phyloP scores from a whole-genome alignment of 2,329 filamentous ascomycete species.

The Claviceps paspali region DNA sequence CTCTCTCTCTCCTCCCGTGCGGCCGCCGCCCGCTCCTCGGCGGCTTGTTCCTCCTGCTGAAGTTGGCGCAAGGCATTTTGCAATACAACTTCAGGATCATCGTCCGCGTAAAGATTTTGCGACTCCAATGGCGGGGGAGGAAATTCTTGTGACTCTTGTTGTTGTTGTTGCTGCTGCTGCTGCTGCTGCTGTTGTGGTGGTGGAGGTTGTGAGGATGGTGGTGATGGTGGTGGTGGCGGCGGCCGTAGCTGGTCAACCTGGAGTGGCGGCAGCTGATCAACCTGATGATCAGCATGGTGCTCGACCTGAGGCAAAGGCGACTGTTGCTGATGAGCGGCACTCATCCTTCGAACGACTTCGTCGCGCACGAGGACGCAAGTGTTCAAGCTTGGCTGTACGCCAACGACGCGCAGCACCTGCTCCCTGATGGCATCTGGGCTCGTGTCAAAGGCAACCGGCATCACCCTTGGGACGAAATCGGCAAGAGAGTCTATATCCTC shows the following conservation, averaged over 20 bases:
- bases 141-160: not conserved
- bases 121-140: not conserved
- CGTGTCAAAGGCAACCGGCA: slow-evolving; percentile 41
- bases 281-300: no score
- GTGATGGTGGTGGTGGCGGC: slow-evolving; percentile 3
- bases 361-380: slow-evolving; percentile 43
- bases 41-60: slow-evolving; percentile 43
- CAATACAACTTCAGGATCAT: slow-evolving; percentile 42
- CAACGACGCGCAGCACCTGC: slow-evolving; percentile 37
- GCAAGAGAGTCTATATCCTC: slow-evolving; percentile 45
- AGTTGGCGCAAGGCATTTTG: slow-evolving; percentile 44
- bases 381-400: slow-evolving; percentile 36
- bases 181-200: not conserved
- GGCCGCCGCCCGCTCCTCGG: slow-evolving; percentile 40
- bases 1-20: slow-evolving; percentile 37
- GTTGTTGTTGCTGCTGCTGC: not conserved
- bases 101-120: slow-evolving; percentile 26
- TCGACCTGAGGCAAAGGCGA: slow-evolving; percentile 10
- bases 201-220: not conserved
- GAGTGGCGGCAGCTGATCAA: no score
- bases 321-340: slow-evolving; percentile 10
- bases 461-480: slow-evolving; percentile 44
- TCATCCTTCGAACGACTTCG: slow-evolving; percentile 32
- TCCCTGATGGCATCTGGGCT: slow-evolving; percentile 45
- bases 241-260: not conserved